Evolutionary conservation across 352 stramenopile species (phyloP).

Genomic region (Globisporangium mamillatum): DNA sequence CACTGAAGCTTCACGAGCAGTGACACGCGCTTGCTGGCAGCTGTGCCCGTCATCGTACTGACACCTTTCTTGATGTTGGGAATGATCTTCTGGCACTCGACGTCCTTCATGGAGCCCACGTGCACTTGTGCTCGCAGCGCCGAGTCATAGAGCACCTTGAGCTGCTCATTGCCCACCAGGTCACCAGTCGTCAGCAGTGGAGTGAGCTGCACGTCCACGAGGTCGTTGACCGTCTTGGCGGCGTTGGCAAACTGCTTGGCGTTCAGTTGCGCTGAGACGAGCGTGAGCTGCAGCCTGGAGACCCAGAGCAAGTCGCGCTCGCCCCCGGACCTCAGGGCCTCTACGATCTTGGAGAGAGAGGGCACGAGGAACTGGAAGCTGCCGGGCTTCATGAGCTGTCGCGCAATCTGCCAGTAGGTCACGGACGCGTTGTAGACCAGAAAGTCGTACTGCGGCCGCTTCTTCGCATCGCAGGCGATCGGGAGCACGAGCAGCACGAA

Average conservation of each 20-base stretch:
- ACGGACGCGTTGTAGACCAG: slow-evolving; percentile 91
- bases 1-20: slow-evolving; percentile 67
- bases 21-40: slow-evolving; percentile 31
- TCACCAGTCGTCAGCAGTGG: slow-evolving; percentile 32
- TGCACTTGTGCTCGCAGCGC: slow-evolving; percentile 66
- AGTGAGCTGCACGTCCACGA: slow-evolving; percentile 57
- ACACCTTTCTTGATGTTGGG: slow-evolving; percentile 50
- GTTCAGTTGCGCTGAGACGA: slow-evolving; percentile 74
- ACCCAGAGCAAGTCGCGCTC: slow-evolving; percentile 79
- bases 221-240: slow-evolving; percentile 63
- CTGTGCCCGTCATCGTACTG: slow-evolving; percentile 6
- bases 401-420: slow-evolving; percentile 81
- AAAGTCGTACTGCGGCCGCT: slow-evolving; percentile 83
- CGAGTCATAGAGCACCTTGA: slow-evolving; percentile 59
- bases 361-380: slow-evolving; percentile 72
- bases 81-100: slow-evolving; percentile 76
- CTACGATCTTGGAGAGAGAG: slow-evolving; percentile 59
- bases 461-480: slow-evolving; percentile 56
- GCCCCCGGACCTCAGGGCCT: slow-evolving; percentile 62
- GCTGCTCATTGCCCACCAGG: slow-evolving; percentile 16
- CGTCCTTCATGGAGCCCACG: slow-evolving; percentile 68
- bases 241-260: slow-evolving; percentile 48
- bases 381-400: slow-evolving; percentile 78
- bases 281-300: slow-evolving; percentile 50
- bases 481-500: slow-evolving; percentile 74